Conservation (phyloP, 2,329 filamentous ascomycete species). For the Apiospora sp. region DNA sequence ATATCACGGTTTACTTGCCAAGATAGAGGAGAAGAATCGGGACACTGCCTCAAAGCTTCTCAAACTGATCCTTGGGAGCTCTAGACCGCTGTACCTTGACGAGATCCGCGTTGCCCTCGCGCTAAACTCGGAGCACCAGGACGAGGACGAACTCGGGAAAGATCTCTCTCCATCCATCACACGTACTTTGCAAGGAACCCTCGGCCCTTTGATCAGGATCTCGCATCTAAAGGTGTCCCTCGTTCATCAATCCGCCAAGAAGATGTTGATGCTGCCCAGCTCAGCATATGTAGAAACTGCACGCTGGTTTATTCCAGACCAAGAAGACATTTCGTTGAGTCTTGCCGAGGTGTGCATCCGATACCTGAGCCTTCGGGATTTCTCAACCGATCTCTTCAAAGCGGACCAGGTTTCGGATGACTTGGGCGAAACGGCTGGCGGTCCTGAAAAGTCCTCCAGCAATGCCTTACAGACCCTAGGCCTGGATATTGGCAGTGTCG, state of each 20-base stretch:
- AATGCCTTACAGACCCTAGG: slow-evolving; percentile 30
- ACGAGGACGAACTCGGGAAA: slow-evolving; percentile 33
- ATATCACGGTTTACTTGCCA: too few species aligned
- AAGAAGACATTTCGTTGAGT: slow-evolving; percentile 30
- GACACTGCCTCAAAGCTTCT: slow-evolving; percentile 42
- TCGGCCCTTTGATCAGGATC: slow-evolving; percentile 45
- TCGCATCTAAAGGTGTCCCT: slow-evolving; percentile 42
- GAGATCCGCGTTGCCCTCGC: slow-evolving; percentile 46
- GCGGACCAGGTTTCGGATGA: slow-evolving; percentile 14
- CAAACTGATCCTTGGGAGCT: slow-evolving; percentile 44
- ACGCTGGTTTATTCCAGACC: slow-evolving; percentile 24
- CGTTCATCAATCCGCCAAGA: slow-evolving; percentile 48
- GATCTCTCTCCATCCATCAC: slow-evolving; percentile 40
- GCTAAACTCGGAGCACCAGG: slow-evolving; percentile 35
- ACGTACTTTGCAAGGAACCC: slow-evolving; percentile 40
- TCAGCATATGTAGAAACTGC: not conserved
- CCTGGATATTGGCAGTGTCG: too few species aligned
- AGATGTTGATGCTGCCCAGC: slow-evolving; percentile 39
- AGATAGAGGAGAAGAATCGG: too few species aligned
- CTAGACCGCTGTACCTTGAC: slow-evolving; percentile 42
- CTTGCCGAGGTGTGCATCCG: slow-evolving; percentile 35
- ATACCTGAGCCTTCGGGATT: slow-evolving; percentile 46
- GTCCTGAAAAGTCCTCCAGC: not conserved
- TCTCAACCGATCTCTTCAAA: slow-evolving; percentile 40
- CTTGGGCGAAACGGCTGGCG: slow-evolving; percentile 1